Base-by-base conservation (phyloP, 306 rosid genomes). In the Quercus alba region DNA sequence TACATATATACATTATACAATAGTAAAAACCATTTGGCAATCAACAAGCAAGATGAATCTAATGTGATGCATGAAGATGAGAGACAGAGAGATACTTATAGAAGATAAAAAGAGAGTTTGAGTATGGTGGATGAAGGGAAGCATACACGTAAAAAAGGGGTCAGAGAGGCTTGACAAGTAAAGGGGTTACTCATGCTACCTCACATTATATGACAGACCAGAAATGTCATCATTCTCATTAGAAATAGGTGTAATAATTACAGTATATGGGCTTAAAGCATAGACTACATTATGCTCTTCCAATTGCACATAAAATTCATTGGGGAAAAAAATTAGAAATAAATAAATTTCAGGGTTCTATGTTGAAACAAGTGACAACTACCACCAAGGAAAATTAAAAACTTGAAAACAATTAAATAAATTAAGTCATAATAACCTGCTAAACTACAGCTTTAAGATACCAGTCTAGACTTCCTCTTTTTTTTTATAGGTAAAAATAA, bases 1-100 rank as follows among this genome's bases (percentile, higher is more conserved):
- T 12, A 49, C 17, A 49, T 52, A 72, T 20, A 72, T 77, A 74
- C 56, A 81, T 51, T 21, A 75, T 59, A 72, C 33, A 20, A n/a
- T 67, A 63, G 31, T 54, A 15, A 72, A 21, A 44, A 26, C n/a
- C 38, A 33, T 58, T 57, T 20, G 72, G 64, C 21, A 70, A 31
- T 75, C 71, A 20, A 75, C 66, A 46, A 28, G 14, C 7, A 9
- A 4, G 10, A 64, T 15, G 41, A 67, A 10, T 33, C 30, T 35
- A 46, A 33, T 35, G 8, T 33, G 72, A 35, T 28, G 63, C 14
- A 44, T 19, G 12, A 33, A 4, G 58, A 41, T 52, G 55, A 72
- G 55, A 46, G 70, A 8, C 8, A 26, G 33, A 62, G 12, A 63
- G 41, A 63, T 33, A 63, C 12, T 31, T 17, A 10, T 2, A 64